A percentile compares a stretch with the other conserved stretches of the same genome.
phyloP scores from a whole-genome alignment of 495 filamentous ascomycete genomes.

The Annulohypoxylon maeteangense region DNA sequence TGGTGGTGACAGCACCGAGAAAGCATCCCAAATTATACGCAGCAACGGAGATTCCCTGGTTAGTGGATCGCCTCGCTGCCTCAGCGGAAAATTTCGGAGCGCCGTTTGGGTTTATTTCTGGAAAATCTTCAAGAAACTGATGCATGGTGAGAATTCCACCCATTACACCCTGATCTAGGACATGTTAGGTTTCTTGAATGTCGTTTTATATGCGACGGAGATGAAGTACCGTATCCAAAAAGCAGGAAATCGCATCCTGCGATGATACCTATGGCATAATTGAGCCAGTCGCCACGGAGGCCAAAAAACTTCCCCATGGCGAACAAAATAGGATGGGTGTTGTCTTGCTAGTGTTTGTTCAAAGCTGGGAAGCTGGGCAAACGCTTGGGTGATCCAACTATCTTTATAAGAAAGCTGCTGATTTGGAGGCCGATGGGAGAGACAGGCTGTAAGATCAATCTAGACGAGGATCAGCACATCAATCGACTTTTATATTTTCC shows the following conservation, averaged over 20 bases:
- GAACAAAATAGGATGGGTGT: constrained; percentile 1
- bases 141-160: constrained; percentile 67
- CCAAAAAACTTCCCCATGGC: constrained; percentile 67
- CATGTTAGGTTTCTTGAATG: constrained; percentile 25
- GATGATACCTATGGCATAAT: constrained; percentile 73
- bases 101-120: constrained; percentile 62
- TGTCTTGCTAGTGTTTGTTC: background rate
- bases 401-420: constrained; percentile 5
- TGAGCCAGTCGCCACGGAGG: constrained; percentile 71
- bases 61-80: constrained; percentile 60
- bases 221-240: constrained; percentile 55
- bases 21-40: constrained; percentile 84
- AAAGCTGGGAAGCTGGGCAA: background rate
- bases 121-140: constrained; percentile 66
- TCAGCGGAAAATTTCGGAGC: constrained; percentile 40
- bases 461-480: constrained; percentile 12
- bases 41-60: constrained; percentile 70
- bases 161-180: constrained; percentile 65
- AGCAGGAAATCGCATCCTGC: constrained; percentile 77
- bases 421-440: constrained; percentile 5
- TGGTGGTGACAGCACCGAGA: constrained; percentile 72
- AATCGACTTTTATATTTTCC: constrained; percentile 13
- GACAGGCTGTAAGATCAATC: background rate
- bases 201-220: background rate
- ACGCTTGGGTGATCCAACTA: background rate